Conservation (phyloP, 2,329 filamentous ascomycete genomes). For the Aspergillus nomiae region DNA sequence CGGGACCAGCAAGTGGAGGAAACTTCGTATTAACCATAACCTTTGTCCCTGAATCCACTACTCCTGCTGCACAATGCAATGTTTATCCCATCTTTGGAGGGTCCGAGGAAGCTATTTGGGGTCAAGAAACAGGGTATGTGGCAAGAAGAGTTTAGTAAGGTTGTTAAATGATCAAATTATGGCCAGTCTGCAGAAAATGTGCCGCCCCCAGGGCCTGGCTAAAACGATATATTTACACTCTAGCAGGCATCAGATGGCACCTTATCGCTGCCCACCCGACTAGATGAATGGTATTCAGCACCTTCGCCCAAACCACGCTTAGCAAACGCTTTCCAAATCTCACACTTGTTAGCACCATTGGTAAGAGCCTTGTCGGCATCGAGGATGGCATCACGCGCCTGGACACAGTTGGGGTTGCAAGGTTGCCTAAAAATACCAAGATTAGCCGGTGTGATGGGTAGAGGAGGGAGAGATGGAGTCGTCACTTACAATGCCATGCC, state of each 20-base stretch:
- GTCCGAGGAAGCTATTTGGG: too few relatives aligned
- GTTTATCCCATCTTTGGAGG: too few relatives aligned
- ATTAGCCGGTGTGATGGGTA: neutral
- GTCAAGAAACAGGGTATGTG: too few relatives aligned
- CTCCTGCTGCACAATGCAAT: too few relatives aligned
- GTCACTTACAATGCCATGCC: slow-evolving; percentile 19
- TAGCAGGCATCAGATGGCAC: slow-evolving; percentile 6
- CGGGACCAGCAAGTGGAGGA: too few relatives aligned
- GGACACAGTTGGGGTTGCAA: slow-evolving; percentile 18
- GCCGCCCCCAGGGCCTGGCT: too few relatives aligned
- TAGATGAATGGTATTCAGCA: neutral
- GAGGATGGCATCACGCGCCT: slow-evolving; percentile 18
- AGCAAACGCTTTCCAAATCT: slow-evolving; percentile 20
- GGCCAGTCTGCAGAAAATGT: too few relatives aligned
- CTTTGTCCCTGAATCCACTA: too few relatives aligned
- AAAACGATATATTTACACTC: neutral
- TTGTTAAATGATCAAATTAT: too few relatives aligned
- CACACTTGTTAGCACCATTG: slow-evolving; percentile 14
- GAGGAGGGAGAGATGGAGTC: too few relatives aligned
- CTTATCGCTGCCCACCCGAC: neutral
- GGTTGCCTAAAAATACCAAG: slow-evolving; percentile 15
- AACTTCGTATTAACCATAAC: too few relatives aligned
- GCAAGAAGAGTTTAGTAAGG: too few relatives aligned
- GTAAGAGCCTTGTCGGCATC: slow-evolving; percentile 18
- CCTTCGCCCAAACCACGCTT: slow-evolving; percentile 16